Base-by-base conservation (phyloP, 495 filamentous ascomycete species). In the Lasiosphaeria hispida region DNA sequence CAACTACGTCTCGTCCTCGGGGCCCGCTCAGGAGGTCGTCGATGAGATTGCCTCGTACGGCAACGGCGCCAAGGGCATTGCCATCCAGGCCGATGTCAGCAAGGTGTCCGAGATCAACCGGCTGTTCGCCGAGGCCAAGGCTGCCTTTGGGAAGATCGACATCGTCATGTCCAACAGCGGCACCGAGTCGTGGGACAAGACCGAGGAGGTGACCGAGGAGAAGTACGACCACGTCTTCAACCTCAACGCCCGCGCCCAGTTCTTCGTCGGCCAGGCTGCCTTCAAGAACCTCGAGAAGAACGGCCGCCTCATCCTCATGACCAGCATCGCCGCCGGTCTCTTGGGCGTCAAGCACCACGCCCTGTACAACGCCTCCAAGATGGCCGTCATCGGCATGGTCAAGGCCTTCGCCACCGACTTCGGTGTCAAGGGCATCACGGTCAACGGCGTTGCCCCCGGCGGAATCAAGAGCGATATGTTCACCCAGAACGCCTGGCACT, bases 381-480 rank as follows among this genome's bases (percentile, higher is more conserved):
- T 85, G 63, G 86, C 89, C 2, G 82, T 92, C 51, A 88, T 91
- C 66, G 87, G 85, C n/a, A 86, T 93, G 68, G 84, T 85, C 58
- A 85, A 88, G 69, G 81, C 80, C 53, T 89, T 93, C 64, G 83
- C 89, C 10, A 71, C 82, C 4, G 89, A 93, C 68, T 89, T 85
- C 63, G 88, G 88, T 13, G 78, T 79, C 64, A 83, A 83, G 70
- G 81, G 82, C 45, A 88, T 89, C 71, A 92, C 88, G 0, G 87
- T 90, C 58, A 91, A 91, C 56, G 85, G 83, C 2, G 82, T 92
- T 39, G 87, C 88, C 0, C 89, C 89, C 0, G 89, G 87, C 13
- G 88, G 87, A 8, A 83, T 91, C 69, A 90, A 90, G 82, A 85
- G 79, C 36, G 88, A 92, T 63, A 92, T 91, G 89, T 89, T 82